These are phyloP conservation scores for Eragrostis tef DNA, from an alignment of 202 grass and related monocot genomes.

Conservation along the genomic window DNA sequence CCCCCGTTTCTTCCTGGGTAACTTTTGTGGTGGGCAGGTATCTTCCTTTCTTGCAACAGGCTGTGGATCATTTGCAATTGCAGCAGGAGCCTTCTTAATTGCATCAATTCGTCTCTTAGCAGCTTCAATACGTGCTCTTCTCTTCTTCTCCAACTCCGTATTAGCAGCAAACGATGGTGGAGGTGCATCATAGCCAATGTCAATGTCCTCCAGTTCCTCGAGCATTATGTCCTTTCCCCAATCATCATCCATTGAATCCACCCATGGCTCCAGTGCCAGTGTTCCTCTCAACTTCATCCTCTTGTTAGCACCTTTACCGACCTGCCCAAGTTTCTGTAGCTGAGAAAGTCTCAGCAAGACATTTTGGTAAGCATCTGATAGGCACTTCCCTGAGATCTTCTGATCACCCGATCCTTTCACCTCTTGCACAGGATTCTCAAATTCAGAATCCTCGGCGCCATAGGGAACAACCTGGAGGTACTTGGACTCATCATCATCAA, in stretches of 20 bases:
- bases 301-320: constrained; percentile 54
- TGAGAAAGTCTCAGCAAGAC: constrained; percentile 55
- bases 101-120: constrained; percentile 67
- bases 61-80: constrained; percentile 33
- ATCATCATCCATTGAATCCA: constrained; percentile 42
- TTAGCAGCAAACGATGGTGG: constrained; percentile 66
- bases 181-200: constrained; percentile 76
- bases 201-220: constrained; percentile 59
- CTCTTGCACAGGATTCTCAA: constrained; percentile 40
- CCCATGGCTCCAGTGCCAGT: constrained; percentile 46
- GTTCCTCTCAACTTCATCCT: constrained; percentile 46
- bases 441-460: constrained; percentile 27
- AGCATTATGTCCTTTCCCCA: constrained; percentile 50
- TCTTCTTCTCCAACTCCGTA: constrained; percentile 50
- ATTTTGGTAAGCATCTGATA: constrained; percentile 70
- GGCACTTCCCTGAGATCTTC: constrained; percentile 61
- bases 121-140: constrained; percentile 66
- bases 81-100: constrained; percentile 52
- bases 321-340: constrained; percentile 54
- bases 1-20: constrained; percentile 42
- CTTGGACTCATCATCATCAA: constrained; percentile 52
- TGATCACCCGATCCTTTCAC: constrained; percentile 34
- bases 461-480: constrained; percentile 56
- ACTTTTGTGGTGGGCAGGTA: constrained; percentile 33
- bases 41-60: constrained; percentile 29